A percentile compares a stretch with the other conserved stretches of the same genome.
Conservation (phyloP, 2,329 filamentous ascomycete species). For the Aspergillus melleus region DNA sequence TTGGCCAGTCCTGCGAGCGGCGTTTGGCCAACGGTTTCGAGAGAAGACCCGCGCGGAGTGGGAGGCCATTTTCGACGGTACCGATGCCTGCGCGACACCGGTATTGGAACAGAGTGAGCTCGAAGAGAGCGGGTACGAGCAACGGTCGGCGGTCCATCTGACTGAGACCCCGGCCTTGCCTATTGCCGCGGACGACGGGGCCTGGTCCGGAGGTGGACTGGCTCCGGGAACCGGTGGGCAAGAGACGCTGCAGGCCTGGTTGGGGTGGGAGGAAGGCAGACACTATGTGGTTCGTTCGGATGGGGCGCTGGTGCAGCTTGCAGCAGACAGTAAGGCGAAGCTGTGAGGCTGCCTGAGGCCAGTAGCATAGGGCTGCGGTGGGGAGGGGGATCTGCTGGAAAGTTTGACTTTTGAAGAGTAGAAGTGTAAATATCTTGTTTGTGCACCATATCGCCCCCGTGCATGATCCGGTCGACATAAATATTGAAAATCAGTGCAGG, state of each 20-base stretch:
- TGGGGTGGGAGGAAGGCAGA: slow-evolving; percentile 71
- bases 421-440: not conserved
- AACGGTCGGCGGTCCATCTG: slow-evolving; percentile 52
- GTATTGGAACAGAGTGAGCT: slow-evolving; percentile 76
- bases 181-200: slow-evolving; percentile 60
- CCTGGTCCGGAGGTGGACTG: slow-evolving; percentile 64
- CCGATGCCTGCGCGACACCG: slow-evolving; percentile 90
- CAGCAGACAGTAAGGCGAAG: slow-evolving; percentile 35
- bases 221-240: slow-evolving; percentile 71
- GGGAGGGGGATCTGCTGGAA: not conserved
- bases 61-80: slow-evolving; percentile 84
- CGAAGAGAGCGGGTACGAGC: slow-evolving; percentile 55
- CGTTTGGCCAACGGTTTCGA: slow-evolving; percentile 66
- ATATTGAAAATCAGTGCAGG: not conserved
- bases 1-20: slow-evolving; percentile 66
- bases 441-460: not conserved
- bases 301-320: slow-evolving; percentile 59
- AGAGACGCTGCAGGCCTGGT: slow-evolving; percentile 67
- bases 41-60: slow-evolving; percentile 72
- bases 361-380: not conserved
- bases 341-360: slow-evolving; percentile 7
- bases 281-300: slow-evolving; percentile 65
- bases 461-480: not conserved
- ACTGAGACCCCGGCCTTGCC: slow-evolving; percentile 67
- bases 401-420: not conserved